Percentiles rank a stretch among this genome's conserved stretches.
Conservation (phyloP, 2,329 filamentous ascomycete genomes). For the Rasamsonia emersonii region DNA sequence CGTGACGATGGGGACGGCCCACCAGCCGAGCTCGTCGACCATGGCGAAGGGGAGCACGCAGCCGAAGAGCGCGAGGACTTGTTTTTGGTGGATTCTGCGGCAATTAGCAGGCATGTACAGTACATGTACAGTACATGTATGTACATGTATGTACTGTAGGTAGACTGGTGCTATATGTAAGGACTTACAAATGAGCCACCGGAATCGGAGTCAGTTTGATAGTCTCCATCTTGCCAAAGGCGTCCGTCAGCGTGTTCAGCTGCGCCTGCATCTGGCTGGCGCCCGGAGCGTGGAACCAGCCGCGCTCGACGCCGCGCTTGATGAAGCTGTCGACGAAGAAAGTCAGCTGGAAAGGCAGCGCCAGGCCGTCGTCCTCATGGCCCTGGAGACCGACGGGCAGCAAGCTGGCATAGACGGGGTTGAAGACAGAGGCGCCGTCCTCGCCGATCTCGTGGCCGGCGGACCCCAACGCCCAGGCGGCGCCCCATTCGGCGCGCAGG, state of each 20-base stretch:
- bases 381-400: constrained; percentile 43
- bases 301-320: constrained; percentile 45
- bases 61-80: constrained; percentile 54
- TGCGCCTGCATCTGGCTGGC: constrained; percentile 51
- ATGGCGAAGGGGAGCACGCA: constrained; percentile 55
- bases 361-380: constrained; percentile 51
- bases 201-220: constrained; percentile 57
- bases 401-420: constrained; percentile 44
- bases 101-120: constrained; percentile 1
- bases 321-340: constrained; percentile 55
- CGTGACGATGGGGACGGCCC: constrained; percentile 50
- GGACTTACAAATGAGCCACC: constrained; percentile 47
- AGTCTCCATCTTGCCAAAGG: constrained; percentile 57
- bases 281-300: constrained; percentile 53
- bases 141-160: constrained; percentile 1
- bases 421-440: constrained; percentile 22
- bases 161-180: not conserved
- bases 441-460: constrained; percentile 22
- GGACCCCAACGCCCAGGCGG: constrained; percentile 27
- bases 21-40: constrained; percentile 56
- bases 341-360: constrained; percentile 52
- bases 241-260: constrained; percentile 48
- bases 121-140: not conserved
- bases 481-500: constrained; percentile 54
- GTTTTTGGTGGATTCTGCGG: constrained; percentile 53